Conservation (phyloP, 2,329 filamentous ascomycete species). For the Talaromyces atroroseus region DNA sequence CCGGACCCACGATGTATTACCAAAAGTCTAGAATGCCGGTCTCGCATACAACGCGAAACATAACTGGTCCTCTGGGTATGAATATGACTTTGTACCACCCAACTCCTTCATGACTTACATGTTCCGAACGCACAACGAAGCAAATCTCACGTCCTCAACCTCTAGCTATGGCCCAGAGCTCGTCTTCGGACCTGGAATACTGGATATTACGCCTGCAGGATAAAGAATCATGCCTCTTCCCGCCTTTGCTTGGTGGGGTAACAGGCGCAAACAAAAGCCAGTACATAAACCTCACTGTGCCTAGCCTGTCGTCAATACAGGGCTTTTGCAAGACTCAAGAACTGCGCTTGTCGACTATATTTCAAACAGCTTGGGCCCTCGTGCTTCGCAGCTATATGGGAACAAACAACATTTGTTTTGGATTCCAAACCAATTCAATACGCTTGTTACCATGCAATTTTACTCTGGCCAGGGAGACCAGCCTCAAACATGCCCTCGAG, state of each 20-base stretch:
- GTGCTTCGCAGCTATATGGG: constrained; percentile 31
- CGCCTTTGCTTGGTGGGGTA: not conserved
- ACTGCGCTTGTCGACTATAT: constrained; percentile 23
- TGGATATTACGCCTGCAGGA: not conserved
- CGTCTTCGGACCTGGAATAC: not conserved
- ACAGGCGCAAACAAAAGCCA: not conserved
- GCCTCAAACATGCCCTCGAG: constrained; percentile 24
- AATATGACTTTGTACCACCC: not conserved
- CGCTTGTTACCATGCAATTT: constrained; percentile 35
- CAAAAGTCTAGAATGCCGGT: not conserved
- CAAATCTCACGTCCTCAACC: not conserved
- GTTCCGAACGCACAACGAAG: not conserved
- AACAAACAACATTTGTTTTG: constrained; percentile 36
- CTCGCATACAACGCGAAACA: no score
- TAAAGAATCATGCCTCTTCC: not conserved
- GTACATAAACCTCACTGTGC: not conserved
- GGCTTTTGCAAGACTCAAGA: not conserved
- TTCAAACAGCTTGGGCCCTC: constrained; percentile 36
- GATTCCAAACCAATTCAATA: constrained; percentile 35
- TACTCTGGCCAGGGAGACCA: constrained; percentile 22
- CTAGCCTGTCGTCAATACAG: not conserved
- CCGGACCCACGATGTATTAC: not conserved
- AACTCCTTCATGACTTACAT: not conserved
- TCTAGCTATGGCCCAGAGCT: not conserved
- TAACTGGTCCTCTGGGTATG: no score